Evolutionary conservation across 2,329 filamentous ascomycete genomes (phyloP).

Genomic region (Lasiodiplodia hormozganensis): DNA sequence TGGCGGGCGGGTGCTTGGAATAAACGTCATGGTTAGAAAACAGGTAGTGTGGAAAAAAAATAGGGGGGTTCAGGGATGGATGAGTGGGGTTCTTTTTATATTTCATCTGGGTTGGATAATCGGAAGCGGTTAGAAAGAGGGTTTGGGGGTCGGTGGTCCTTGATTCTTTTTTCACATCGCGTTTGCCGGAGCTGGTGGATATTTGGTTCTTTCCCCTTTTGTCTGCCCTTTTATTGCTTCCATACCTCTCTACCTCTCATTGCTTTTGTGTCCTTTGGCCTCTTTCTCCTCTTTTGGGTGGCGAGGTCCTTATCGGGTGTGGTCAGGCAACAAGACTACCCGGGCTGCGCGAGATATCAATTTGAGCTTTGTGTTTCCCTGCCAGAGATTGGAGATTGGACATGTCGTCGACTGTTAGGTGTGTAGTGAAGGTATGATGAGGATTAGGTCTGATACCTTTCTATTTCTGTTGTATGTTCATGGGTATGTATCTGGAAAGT

Average conservation of each 20-base stretch:
- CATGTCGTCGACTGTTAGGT: background rate
- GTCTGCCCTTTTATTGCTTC: background rate
- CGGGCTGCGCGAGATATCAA: constrained; percentile 18
- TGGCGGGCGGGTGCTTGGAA: background rate
- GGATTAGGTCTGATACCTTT: too few relatives aligned
- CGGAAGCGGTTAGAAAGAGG: background rate
- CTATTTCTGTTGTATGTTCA: too few relatives aligned
- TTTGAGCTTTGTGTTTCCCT: constrained; percentile 13
- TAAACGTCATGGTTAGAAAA: background rate
- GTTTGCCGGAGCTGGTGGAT: background rate
- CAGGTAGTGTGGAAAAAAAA: background rate
- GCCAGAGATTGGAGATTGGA: too few relatives aligned
- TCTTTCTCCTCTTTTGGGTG: background rate
- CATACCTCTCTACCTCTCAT: background rate
- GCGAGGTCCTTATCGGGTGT: background rate
- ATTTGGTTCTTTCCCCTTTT: background rate
- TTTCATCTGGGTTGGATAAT: background rate
- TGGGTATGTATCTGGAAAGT: too few relatives aligned
- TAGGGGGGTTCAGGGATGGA: background rate
- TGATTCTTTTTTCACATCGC: background rate
- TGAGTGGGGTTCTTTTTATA: background rate
- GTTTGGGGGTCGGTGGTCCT: background rate
- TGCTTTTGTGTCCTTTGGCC: background rate
- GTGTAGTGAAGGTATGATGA: background rate
- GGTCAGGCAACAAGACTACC: background rate